A percentile compares a stretch with the other conserved stretches of the same genome.
Evolutionary conservation across 352 stramenopile species (phyloP).

Genomic region (Plasmopara viticola): DNA sequence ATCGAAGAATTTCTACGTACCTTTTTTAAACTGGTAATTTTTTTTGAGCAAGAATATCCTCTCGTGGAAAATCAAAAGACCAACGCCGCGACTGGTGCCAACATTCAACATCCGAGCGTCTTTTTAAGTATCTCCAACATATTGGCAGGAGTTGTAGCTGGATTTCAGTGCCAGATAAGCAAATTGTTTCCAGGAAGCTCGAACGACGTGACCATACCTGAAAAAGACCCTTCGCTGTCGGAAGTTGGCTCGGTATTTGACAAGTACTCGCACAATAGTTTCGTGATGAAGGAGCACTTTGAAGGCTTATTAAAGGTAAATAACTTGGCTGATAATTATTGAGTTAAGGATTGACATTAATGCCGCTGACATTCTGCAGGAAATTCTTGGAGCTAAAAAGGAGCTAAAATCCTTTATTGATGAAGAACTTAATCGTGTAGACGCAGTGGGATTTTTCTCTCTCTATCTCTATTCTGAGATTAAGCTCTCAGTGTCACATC

Average conservation of each 20-base stretch:
- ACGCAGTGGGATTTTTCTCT: constrained; percentile 42
- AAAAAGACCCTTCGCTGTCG: constrained; percentile 10
- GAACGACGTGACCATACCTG: constrained; percentile 14
- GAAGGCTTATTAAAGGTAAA: constrained; percentile 32
- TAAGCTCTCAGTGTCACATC: constrained; percentile 30
- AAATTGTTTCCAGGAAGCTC: constrained; percentile 44
- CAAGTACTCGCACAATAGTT: constrained; percentile 23
- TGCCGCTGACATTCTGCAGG: constrained; percentile 13
- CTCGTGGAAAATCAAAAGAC: constrained; percentile 7
- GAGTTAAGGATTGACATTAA: not conserved
- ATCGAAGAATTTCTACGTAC: constrained; percentile 72
- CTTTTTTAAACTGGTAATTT: constrained; percentile 60
- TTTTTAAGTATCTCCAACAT: constrained; percentile 65
- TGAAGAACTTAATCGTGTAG: constrained; percentile 40
- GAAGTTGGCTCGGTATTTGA: constrained; percentile 19
- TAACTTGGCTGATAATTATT: not conserved
- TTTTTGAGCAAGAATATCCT: constrained; percentile 67
- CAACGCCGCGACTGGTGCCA: not conserved
- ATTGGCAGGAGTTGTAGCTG: constrained; percentile 51
- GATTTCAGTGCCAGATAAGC: constrained; percentile 35
- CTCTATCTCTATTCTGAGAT: constrained; percentile 54
- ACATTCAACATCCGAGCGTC: constrained; percentile 24
- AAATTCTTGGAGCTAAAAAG: constrained; percentile 8
- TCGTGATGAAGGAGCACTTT: constrained; percentile 20
- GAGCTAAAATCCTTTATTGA: constrained; percentile 43